Evolutionary conservation across 305 asterid genomes (phyloP).

Genomic region (Fraxinus albicans): DNA sequence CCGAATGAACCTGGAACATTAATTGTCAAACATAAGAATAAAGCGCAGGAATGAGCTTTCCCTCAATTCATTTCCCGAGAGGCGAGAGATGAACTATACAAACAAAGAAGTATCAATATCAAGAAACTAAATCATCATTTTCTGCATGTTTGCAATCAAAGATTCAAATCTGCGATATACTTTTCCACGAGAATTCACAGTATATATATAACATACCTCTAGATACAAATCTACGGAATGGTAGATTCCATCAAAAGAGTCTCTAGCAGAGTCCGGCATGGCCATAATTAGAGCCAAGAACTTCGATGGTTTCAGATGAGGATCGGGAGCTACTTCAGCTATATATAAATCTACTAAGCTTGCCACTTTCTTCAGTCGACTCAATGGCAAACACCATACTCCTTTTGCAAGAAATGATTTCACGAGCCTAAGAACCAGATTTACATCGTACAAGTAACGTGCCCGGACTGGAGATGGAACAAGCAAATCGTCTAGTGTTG

Average conservation of each 20-base stretch:
- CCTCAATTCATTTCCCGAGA: background rate
- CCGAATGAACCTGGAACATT: slow-evolving; percentile 57
- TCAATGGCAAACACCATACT: slow-evolving; percentile 58
- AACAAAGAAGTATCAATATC: background rate
- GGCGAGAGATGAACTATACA: background rate
- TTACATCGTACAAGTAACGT: slow-evolving; percentile 63
- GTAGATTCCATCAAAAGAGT: slow-evolving; percentile 57
- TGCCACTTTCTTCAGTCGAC: slow-evolving; percentile 58
- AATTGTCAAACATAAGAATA: background rate
- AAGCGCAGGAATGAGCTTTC: background rate
- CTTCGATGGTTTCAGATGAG: slow-evolving; percentile 56
- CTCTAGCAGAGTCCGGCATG: slow-evolving; percentile 70
- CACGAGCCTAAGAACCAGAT: slow-evolving; percentile 60
- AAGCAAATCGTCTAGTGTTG: slow-evolving; percentile 65
- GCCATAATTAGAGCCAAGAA: slow-evolving; percentile 55
- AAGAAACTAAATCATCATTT: background rate
- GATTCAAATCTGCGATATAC: background rate
- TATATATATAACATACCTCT: slow-evolving; percentile 40
- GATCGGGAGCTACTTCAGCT: slow-evolving; percentile 86
- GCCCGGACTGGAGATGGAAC: slow-evolving; percentile 56
- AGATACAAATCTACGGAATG: slow-evolving; percentile 61
- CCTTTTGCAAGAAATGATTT: slow-evolving; percentile 60
- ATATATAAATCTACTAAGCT: slow-evolving; percentile 61
- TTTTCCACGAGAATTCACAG: background rate
- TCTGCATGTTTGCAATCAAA: background rate